phyloP scores from a whole-genome alignment of 345 rosid genomes.

The Syzygium aromaticum region DNA sequence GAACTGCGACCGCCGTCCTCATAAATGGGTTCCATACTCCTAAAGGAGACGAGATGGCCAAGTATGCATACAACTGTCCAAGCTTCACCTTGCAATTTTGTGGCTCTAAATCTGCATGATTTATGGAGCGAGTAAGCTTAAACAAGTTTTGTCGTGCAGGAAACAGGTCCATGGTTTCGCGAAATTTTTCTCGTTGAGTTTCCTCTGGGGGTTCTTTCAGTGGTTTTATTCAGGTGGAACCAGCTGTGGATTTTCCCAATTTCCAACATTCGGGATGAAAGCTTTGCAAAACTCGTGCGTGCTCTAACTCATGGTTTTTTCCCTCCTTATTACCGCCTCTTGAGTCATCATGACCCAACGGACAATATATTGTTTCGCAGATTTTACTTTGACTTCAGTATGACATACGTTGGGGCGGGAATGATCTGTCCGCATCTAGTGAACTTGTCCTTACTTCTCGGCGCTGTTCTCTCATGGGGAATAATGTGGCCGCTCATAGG shows the following conservation, averaged over 20 bases:
- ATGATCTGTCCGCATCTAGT: constrained; percentile 48
- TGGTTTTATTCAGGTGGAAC: constrained; percentile 40
- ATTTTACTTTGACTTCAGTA: constrained; percentile 41
- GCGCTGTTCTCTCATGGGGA: constrained; percentile 40
- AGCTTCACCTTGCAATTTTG: neutral
- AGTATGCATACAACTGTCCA: constrained; percentile 6
- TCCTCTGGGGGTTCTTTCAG: constrained; percentile 43
- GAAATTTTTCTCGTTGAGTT: constrained; percentile 29
- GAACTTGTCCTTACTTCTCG: constrained; percentile 42
- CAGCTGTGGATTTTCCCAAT: constrained; percentile 35
- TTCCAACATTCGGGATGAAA: constrained; percentile 33
- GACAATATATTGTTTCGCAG: constrained; percentile 7
- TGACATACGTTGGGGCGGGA: constrained; percentile 40
- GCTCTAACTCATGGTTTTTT: neutral
- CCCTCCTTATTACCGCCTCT: neutral
- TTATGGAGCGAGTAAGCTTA: neutral
- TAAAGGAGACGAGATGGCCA: constrained; percentile 28
- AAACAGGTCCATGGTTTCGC: constrained; percentile 38
- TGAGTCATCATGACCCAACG: neutral
- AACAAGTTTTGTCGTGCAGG: constrained; percentile 14
- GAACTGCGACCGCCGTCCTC: constrained; percentile 48
- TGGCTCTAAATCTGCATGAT: neutral
- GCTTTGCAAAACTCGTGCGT: constrained; percentile 35
- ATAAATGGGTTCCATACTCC: constrained; percentile 45
- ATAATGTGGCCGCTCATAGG: constrained; percentile 40